Conservation (phyloP, 495 filamentous ascomycete species). For the Podospora pseudocomata region DNA sequence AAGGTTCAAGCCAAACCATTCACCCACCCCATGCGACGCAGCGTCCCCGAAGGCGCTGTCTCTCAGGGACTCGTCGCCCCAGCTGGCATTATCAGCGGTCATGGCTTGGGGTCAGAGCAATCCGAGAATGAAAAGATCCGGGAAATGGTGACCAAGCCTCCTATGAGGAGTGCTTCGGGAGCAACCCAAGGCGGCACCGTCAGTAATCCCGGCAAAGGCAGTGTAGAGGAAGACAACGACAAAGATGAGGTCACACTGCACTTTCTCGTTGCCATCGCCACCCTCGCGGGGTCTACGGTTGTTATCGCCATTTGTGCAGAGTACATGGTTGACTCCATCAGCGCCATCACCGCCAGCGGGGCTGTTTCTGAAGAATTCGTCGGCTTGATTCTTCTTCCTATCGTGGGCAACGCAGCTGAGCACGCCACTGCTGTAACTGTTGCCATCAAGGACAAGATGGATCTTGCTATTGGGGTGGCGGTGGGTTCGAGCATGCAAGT, state of each 20-base stretch:
- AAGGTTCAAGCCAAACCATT: conserved; percentile 57
- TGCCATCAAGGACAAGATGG: conserved; percentile 88
- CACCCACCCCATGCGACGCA: conserved; percentile 21
- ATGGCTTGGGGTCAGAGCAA: conserved; percentile 34
- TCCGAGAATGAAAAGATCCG: conserved; percentile 33
- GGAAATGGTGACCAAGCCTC: conserved; percentile 16
- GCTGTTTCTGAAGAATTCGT: conserved; percentile 70
- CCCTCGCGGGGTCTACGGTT: conserved; percentile 67
- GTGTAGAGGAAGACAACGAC: conserved; percentile 49
- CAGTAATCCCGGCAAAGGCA: neutral
- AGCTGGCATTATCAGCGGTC: conserved; percentile 48
- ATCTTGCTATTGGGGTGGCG: conserved; percentile 78
- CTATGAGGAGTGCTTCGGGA: neutral
- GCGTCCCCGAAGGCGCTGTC: conserved; percentile 52
- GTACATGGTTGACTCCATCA: conserved; percentile 80
- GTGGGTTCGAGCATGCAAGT: conserved; percentile 87
- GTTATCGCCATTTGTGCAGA: conserved; percentile 87
- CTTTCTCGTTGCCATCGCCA: conserved; percentile 63
- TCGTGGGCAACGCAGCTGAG: conserved; percentile 85
- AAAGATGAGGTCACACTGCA: conserved; percentile 68
- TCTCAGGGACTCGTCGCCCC: conserved; percentile 57
- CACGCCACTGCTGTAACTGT: conserved; percentile 85
- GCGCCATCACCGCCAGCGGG: conserved; percentile 57
- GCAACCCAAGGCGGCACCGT: neutral
- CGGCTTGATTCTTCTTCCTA: conserved; percentile 80